Evolutionary conservation across 2,329 filamentous ascomycete species (phyloP), one percentile per base, ranked within the genome.

Genomic region (Ceratocystiopsis sp.): DNA sequence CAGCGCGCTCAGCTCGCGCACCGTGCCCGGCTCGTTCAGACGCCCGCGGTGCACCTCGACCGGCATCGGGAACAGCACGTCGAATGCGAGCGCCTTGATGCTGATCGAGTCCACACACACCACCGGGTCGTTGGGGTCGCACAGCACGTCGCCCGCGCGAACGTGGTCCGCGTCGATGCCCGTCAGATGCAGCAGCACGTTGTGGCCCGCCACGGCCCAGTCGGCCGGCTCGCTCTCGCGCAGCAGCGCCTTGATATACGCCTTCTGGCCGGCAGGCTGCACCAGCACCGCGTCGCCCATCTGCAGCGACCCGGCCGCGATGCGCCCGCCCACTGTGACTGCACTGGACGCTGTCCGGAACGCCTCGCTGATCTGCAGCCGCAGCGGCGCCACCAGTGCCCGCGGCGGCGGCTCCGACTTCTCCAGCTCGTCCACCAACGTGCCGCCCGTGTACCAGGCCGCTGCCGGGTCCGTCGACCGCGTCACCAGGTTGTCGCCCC

Each of bases 21-120:
- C 81, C 40, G 74, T 73, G 0, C 83, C 91, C 0, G 84, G 71
- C 0, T 78, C 76, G 57, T 94, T 83, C 41, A 96, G 62, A 10
- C 86, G 71, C 0, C 91, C 91, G 17, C 85, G 69, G 58, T 95
- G 87, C 10, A 98, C 76, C 54, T 96, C 89, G 11, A 96, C 75
- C 19, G 76, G 75, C 75, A 89, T 91, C 0, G 89, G 89, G 61
- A 87, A 80, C 15, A 98, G 62, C 49, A 89, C 80, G 47, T 94
- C 85, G 54, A 96, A 93, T 0, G 87, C 85, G 44, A 95, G 70
- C 12, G 91, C 77, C 60, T 93, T 93, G 47, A 82, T 75, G 2
- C 75, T 84, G 53, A 96, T 87, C 0, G 67, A 71, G 45, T 80
- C 80, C 46, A 84, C 66, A 46, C 80, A 82, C 21, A 67, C 62